Conservation (phyloP, 1,139 yeast genomes). For the Kodamaea sp. region DNA sequence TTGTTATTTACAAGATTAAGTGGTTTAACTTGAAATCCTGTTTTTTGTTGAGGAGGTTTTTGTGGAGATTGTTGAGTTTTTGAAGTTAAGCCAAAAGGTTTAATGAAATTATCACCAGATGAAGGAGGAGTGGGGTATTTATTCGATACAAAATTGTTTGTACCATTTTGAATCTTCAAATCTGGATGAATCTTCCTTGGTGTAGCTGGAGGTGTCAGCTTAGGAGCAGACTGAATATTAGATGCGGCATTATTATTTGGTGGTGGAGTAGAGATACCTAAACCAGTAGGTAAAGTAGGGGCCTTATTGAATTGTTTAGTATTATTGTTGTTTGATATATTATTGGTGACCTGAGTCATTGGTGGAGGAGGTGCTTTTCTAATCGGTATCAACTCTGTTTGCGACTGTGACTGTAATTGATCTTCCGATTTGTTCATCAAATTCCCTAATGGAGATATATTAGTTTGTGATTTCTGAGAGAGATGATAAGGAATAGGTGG, state of each 20-base stretch:
- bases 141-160: conserved; percentile 6
- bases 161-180: conserved; percentile 26
- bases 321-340: conserved; percentile 4
- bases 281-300: conserved; percentile 18
- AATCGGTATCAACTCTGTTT: conserved; percentile 39
- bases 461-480: conserved; percentile 19
- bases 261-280: conserved; percentile 17
- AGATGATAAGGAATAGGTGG: conserved; percentile 44
- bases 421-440: conserved; percentile 27
- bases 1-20: conserved; percentile 6
- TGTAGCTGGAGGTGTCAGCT: conserved; percentile 30
- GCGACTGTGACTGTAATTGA: background rate
- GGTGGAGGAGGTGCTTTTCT: conserved; percentile 61
- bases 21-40: conserved; percentile 3
- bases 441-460: conserved; percentile 34
- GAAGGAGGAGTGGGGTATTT: conserved; percentile 16
- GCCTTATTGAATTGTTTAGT: conserved; percentile 5
- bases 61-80: conserved; percentile 10
- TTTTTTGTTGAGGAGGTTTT: conserved; percentile 4
- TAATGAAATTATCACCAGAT: conserved; percentile 11
- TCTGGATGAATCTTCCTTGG: conserved; percentile 35
- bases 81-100: conserved; percentile 13
- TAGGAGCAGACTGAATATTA: conserved; percentile 21
- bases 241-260: conserved; percentile 1
- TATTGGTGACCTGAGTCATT: background rate